Percentiles rank a stretch among this genome's conserved stretches.
These are phyloP conservation scores for Paramecium caudatum DNA, from an alignment of 73 alveolate species.

Conservation along the genomic window DNA sequence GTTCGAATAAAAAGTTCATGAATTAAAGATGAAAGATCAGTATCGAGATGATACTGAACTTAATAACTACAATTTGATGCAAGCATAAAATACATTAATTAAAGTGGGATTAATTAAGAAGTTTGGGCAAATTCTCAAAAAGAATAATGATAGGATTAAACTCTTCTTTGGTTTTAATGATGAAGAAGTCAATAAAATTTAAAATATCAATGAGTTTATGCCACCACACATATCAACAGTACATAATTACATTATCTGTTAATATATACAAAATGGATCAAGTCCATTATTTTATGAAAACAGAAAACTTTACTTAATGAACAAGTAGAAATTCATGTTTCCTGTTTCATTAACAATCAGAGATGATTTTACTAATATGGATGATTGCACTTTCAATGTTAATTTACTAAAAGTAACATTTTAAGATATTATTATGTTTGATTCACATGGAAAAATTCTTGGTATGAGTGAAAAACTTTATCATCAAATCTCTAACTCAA, in stretches of 20 bases:
- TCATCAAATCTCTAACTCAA: not conserved
- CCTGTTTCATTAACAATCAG: conserved; percentile 28
- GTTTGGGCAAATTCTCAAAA: conserved; percentile 26
- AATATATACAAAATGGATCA: conserved; percentile 36
- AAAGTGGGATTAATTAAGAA: not conserved
- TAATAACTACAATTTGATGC: conserved; percentile 47
- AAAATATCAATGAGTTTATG: conserved; percentile 32
- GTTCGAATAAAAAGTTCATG: conserved; percentile 26
- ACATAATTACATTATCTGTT: conserved; percentile 32
- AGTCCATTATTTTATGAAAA: not conserved
- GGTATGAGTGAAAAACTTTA: conserved; percentile 50
- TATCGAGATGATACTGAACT: conserved; percentile 42
- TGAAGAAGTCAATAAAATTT: not conserved
- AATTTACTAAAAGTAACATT: not conserved
- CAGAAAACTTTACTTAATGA: not conserved
- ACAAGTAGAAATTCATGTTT: conserved; percentile 11
- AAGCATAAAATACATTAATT: not conserved
- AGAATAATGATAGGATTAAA: conserved; percentile 22
- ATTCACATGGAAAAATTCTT: conserved; percentile 3
- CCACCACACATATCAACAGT: conserved; percentile 7
- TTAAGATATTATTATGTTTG: conserved; percentile 53
- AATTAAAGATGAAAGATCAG: conserved; percentile 27
- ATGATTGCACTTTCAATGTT: conserved; percentile 61
- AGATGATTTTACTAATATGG: conserved; percentile 42
- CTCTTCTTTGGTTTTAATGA: not conserved